Evolutionary conservation across 2,329 filamentous ascomycete genomes (phyloP).

Genomic region (Phialocephala sp.): DNA sequence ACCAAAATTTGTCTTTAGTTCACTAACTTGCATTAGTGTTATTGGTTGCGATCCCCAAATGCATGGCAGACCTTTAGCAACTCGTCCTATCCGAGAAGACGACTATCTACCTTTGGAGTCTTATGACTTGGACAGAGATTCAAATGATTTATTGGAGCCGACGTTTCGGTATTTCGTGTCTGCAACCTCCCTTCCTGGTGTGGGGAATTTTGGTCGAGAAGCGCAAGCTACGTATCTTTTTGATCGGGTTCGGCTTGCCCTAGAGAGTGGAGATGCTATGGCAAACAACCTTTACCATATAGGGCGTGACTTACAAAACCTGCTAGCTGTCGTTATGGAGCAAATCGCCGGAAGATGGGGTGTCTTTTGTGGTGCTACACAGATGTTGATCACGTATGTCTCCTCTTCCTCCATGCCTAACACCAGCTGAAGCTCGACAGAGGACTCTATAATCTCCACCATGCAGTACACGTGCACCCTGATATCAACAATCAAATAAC

Average conservation of each 20-base stretch:
- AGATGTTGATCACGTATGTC: constrained; percentile 32
- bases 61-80: constrained; percentile 29
- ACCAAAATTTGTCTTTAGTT: not conserved
- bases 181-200: constrained; percentile 18
- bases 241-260: constrained; percentile 24
- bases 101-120: constrained; percentile 32
- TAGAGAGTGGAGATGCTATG: constrained; percentile 21
- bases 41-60: constrained; percentile 29
- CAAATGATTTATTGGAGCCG: constrained; percentile 13
- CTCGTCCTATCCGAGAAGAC: constrained; percentile 24
- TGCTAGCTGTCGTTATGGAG: constrained; percentile 29
- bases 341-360: constrained; percentile 27
- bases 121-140: constrained; percentile 20
- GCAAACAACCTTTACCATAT: constrained; percentile 23
- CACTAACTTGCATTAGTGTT: constrained; percentile 18
- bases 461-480: constrained; percentile 17
- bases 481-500: constrained; percentile 7
- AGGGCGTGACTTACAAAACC: constrained; percentile 27
- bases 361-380: constrained; percentile 29
- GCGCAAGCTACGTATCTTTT: constrained; percentile 33
- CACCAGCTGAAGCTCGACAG: constrained; percentile 17
- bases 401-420: not conserved
- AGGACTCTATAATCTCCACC: constrained; percentile 30
- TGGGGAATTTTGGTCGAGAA: constrained; percentile 35
- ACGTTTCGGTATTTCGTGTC: constrained; percentile 30